Evolutionary conservation across 768 basidiomycete genomes (phyloP).

Genomic region (Russula compacta): DNA sequence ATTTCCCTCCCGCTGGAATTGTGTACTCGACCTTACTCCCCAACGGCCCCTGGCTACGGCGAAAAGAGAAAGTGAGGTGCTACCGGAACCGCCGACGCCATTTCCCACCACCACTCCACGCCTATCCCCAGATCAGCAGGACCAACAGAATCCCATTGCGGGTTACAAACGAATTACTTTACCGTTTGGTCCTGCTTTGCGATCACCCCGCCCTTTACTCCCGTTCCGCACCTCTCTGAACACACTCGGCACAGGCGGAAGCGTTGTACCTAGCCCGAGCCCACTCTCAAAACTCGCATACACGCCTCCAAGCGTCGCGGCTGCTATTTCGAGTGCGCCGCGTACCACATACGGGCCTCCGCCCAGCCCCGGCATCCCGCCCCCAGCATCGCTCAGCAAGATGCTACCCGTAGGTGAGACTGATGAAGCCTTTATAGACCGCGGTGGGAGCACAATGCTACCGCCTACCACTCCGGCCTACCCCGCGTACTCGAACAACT

Average conservation of each 20-base stretch:
- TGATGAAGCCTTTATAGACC: conserved; percentile 16
- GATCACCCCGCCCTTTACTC: conserved; percentile 24
- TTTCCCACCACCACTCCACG: conserved; percentile 40
- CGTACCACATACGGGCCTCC: conserved; percentile 19
- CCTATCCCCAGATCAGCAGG: conserved; percentile 19
- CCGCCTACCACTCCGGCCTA: conserved; percentile 59
- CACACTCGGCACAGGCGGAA: conserved; percentile 23
- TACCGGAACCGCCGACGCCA: conserved; percentile 74
- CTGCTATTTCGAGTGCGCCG: background rate
- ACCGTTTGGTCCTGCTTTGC: conserved; percentile 26
- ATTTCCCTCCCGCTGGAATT: conserved; percentile 87
- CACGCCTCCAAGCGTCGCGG: conserved; percentile 11
- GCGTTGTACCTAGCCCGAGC: background rate
- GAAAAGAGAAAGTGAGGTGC: conserved; percentile 33
- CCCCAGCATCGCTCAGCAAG: conserved; percentile 13
- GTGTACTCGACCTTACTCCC: conserved; percentile 67
- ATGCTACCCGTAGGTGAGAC: conserved; percentile 16
- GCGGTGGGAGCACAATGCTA: conserved; percentile 15
- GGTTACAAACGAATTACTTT: conserved; percentile 48
- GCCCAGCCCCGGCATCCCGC: conserved; percentile 15
- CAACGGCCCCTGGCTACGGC: conserved; percentile 19
- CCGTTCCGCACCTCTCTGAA: conserved; percentile 26
- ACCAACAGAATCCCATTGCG: conserved; percentile 30
- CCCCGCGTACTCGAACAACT: conserved; percentile 51
- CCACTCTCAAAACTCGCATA: conserved; percentile 11